A percentile compares a stretch with the other conserved stretches of the same genome.
These are phyloP conservation scores for Piper betle DNA, from an alignment of 164 flowering plant species.

Conservation along the genomic window DNA sequence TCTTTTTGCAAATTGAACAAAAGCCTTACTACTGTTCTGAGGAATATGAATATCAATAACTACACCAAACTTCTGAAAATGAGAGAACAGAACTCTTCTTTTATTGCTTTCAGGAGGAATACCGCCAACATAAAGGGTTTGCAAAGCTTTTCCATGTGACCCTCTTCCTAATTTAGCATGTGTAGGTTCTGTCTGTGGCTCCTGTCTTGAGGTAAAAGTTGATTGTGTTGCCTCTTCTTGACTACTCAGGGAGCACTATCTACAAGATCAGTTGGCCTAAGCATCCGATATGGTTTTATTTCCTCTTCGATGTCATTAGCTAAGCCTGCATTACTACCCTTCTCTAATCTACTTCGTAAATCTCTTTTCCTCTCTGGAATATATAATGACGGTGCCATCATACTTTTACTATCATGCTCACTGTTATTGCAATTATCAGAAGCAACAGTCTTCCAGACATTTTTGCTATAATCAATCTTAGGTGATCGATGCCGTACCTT, in stretches of 20 bases:
- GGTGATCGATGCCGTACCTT: slow-evolving; percentile 40
- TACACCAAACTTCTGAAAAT: slow-evolving; percentile 86
- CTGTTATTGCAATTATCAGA: slow-evolving; percentile 28
- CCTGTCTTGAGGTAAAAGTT: slow-evolving; percentile 20
- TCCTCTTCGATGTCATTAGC: slow-evolving; percentile 22
- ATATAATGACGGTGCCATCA: slow-evolving; percentile 31
- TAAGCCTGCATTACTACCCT: slow-evolving; percentile 19
- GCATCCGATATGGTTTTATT: slow-evolving; percentile 23
- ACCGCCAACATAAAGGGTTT: slow-evolving; percentile 75
- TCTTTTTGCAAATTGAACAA: slow-evolving; percentile 86
- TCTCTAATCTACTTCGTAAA: slow-evolving; percentile 29
- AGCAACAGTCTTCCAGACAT: slow-evolving; percentile 30
- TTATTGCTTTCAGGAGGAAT: slow-evolving; percentile 68
- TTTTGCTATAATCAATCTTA: slow-evolving; percentile 31
- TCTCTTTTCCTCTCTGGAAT: slow-evolving; percentile 57
- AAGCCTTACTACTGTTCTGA: slow-evolving; percentile 62
- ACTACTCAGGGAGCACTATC: slow-evolving; percentile 27
- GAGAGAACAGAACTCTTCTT: slow-evolving; percentile 57
- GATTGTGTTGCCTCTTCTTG: slow-evolving; percentile 19
- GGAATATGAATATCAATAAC: slow-evolving; percentile 79
- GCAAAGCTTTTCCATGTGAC: slow-evolving; percentile 47
- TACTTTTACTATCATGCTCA: slow-evolving; percentile 25
- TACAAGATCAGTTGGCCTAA: slow-evolving; percentile 13
- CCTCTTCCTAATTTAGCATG: slow-evolving; percentile 26
- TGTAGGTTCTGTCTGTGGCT: slow-evolving; percentile 20